phyloP scores from a whole-genome alignment of 345 rosid genomes.

The Excoecaria agallocha region DNA sequence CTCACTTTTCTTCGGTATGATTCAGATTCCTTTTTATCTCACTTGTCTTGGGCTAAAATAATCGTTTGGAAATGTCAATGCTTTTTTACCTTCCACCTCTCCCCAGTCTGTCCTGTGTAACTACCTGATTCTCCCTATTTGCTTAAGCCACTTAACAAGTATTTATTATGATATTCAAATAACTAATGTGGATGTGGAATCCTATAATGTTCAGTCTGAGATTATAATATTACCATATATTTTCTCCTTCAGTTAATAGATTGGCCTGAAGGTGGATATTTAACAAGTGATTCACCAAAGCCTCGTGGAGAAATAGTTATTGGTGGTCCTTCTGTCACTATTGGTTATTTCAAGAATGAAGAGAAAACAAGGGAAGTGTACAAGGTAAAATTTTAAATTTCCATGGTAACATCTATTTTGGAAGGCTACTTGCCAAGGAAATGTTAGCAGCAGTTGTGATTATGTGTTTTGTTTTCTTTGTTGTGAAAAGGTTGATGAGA shows the following conservation, averaged over 20 bases:
- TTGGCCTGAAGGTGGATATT: slow-evolving; percentile 97
- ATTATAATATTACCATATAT: slow-evolving; percentile 4
- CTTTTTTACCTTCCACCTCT: no score
- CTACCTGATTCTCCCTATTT: background rate
- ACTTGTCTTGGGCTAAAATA: no score
- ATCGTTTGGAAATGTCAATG: no score
- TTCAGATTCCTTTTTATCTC: no score
- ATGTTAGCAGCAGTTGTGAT: background rate
- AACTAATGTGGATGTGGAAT: background rate
- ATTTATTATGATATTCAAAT: background rate
- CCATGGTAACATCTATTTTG: background rate
- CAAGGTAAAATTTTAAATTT: slow-evolving; percentile 49
- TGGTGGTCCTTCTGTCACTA: slow-evolving; percentile 89
- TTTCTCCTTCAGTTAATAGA: slow-evolving; percentile 66
- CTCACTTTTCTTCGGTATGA: no score
- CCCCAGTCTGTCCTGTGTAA: no score
- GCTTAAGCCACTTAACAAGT: background rate
- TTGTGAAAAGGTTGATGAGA: slow-evolving; percentile 73
- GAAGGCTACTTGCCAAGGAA: background rate
- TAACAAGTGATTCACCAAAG: slow-evolving; percentile 68
- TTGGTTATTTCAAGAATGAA: slow-evolving; percentile 89
- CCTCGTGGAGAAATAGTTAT: slow-evolving; percentile 96
- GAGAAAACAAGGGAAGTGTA: slow-evolving; percentile 83
- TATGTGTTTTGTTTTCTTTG: background rate
- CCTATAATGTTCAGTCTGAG: background rate